Percentiles rank a stretch among this genome's conserved stretches.
phyloP scores from a whole-genome alignment of 768 basidiomycete genomes.

The Hygrocybe coccinea region DNA sequence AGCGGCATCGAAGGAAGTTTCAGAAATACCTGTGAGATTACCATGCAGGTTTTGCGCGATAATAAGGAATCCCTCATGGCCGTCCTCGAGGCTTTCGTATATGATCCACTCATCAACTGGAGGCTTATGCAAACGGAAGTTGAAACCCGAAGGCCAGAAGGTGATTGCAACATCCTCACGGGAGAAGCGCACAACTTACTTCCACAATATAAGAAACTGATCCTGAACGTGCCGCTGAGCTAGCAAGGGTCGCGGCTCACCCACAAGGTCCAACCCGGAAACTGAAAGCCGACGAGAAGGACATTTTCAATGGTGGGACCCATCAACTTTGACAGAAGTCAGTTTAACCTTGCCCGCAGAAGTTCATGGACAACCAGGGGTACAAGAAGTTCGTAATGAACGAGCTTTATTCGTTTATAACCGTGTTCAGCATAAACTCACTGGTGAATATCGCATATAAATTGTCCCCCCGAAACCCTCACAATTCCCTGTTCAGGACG shows the following conservation, averaged over 20 bases:
- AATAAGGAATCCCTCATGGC: conserved; percentile 99
- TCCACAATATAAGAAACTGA: conserved; percentile 35
- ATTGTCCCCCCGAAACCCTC: not conserved
- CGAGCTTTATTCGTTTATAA: conserved; percentile 88
- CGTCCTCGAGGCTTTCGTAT: conserved; percentile 96
- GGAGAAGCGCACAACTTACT: not conserved
- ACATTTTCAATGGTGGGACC: conserved; percentile 80
- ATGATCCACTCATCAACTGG: conserved; percentile 98
- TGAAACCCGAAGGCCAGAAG: conserved; percentile 65
- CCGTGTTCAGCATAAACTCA: conserved; percentile 92
- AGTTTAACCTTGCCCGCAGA: conserved; percentile 22
- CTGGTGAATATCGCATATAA: conserved; percentile 45
- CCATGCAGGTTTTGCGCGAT: conserved; percentile 93
- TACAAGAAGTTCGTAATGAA: conserved; percentile 86
- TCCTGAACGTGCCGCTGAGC: conserved; percentile 55
- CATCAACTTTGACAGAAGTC: not conserved
- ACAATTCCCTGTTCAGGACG: conserved; percentile 48
- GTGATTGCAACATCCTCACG: conserved; percentile 30
- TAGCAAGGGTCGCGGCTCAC: conserved; percentile 63
- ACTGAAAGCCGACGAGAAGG: conserved; percentile 86
- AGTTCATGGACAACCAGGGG: conserved; percentile 50
- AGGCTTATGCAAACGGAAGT: conserved; percentile 82
- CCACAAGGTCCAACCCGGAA: conserved; percentile 78
- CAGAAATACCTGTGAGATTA: conserved; percentile 90
- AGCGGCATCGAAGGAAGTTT: conserved; percentile 98